Evolutionary conservation across 768 basidiomycete species (phyloP), one percentile per base, ranked within the genome.

Genomic region (Gloeopeniophorella convolvens): DNA sequence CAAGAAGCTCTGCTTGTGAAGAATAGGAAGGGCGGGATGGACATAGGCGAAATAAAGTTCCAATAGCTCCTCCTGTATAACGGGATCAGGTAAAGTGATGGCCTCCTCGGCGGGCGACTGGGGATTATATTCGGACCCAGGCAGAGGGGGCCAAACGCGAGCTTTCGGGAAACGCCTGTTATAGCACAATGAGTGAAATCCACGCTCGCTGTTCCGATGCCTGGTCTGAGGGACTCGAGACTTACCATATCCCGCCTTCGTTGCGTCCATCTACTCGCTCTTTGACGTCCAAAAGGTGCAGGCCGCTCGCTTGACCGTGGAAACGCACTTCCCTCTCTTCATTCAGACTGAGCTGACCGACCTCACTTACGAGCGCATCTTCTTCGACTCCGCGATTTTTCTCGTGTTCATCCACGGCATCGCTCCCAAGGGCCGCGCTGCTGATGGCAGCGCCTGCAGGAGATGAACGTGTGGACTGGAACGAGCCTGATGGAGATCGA

Each of bases 311-410:
- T 65, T 89, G 88, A 24, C 90, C 89, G 60, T 94, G 91, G 65
- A 84, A 93, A 31, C 91, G 71, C 11, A 94, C 80, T 63, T 93
- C 82, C 48, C 80, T 77, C 46, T 92, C 86, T 68, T 94, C 91
- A 60, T 94, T 91, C 58, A 94, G 60, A 55, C 85, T 88, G 51
- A 94, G 71, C 66, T 93, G 89, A 2, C 91, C 91, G 4, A 92
- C 76, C 24, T 88, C 89, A 50, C 82, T 80, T 27, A 77, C 73
- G 3, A 85, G 63, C 45, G 75, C 73, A 35, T 71, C 72, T 39
- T 74, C 73, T 31, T 66, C 62, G 39, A 48, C 60, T 23, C 44
- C 50, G 23, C 51, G 51, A 44, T 31, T 36, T 26, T 37, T 54
- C 24, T 63, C 67, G 16, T 65, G 54, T 16, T 45, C 54, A 16